Conservation (phyloP, 345 rosid species). For the Salix dunnii region DNA sequence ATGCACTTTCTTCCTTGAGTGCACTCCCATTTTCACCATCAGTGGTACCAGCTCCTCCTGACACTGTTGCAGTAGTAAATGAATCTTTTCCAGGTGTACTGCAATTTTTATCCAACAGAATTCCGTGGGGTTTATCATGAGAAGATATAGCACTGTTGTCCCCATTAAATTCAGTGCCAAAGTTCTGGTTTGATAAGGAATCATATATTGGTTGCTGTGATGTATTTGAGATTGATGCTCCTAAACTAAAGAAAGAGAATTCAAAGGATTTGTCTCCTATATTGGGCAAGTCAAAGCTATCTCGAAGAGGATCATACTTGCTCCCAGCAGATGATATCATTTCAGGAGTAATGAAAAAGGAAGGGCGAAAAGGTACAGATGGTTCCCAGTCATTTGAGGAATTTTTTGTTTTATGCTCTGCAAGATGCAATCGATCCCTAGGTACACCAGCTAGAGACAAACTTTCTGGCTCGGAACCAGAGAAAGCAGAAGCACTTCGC, state of each 20-base stretch:
- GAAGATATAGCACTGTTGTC: conserved; percentile 47
- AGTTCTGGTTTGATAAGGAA: conserved; percentile 23
- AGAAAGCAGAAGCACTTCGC: conserved; percentile 36
- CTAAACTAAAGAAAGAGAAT: conserved; percentile 35
- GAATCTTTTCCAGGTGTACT: conserved; percentile 24
- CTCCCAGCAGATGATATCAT: conserved; percentile 47
- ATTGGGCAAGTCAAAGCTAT: conserved; percentile 44
- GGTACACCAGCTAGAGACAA: conserved; percentile 15
- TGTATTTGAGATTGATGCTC: conserved; percentile 25
- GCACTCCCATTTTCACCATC: conserved; percentile 37
- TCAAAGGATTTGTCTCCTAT: conserved; percentile 34
- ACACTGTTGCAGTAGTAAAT: conserved; percentile 31
- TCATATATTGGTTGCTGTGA: conserved; percentile 36
- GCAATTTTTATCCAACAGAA: conserved; percentile 28
- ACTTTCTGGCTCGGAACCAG: conserved; percentile 37
- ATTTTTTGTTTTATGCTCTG: conserved; percentile 35
- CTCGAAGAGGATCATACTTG: conserved; percentile 59
- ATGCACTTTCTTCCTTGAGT: conserved; percentile 48
- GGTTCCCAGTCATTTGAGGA: conserved; percentile 80
- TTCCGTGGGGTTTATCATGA: conserved; percentile 34
- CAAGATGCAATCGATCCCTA: conserved; percentile 17
- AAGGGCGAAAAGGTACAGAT: conserved; percentile 76
- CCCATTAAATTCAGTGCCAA: conserved; percentile 33
- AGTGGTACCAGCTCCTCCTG: conserved; percentile 44
- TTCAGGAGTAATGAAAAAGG: conserved; percentile 48